Evolutionary conservation across 1,284 basidiomycete genomes (phyloP).

Genomic region (Tilletiopsis washingtonensis): DNA sequence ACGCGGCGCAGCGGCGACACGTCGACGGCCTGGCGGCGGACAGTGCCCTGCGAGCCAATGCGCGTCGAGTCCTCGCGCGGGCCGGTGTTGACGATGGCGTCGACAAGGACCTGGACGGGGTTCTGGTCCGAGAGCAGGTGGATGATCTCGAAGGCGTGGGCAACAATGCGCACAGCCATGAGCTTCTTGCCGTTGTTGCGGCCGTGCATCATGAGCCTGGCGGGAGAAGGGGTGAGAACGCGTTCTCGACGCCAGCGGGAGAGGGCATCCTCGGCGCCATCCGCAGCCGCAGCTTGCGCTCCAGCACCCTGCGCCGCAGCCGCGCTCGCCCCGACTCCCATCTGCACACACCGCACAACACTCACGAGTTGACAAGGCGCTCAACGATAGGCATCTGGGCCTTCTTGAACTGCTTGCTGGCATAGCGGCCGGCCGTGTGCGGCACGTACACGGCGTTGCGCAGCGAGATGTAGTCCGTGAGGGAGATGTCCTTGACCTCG

Average conservation of each 20-base stretch:
- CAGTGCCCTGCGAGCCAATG: conserved; percentile 99
- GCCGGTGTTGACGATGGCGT: conserved; percentile 99
- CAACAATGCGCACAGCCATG: conserved; percentile 97
- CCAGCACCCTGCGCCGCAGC: background rate
- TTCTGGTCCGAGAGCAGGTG: conserved; percentile 99
- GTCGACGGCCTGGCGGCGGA: conserved; percentile 99
- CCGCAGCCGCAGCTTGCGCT: background rate
- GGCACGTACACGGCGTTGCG: conserved; percentile 93
- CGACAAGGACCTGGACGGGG: conserved; percentile 95
- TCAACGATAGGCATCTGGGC: conserved; percentile 99
- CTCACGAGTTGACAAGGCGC: conserved; percentile 92
- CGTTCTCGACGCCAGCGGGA: background rate
- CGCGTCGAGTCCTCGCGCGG: conserved; percentile 99
- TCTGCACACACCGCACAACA: conserved; percentile 16
- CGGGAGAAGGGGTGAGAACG: background rate
- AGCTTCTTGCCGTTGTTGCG: conserved; percentile 99
- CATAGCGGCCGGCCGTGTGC: conserved; percentile 98
- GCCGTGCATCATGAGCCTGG: conserved; percentile 81
- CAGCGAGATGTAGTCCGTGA: conserved; percentile 91
- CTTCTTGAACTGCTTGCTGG: conserved; percentile 99
- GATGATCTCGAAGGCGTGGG: conserved; percentile 99
- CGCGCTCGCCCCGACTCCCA: background rate
- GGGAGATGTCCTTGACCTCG: conserved; percentile 89
- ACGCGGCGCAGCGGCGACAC: conserved; percentile 96
- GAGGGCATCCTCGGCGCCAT: background rate